phyloP scores from a whole-genome alignment of 495 filamentous ascomycete species.

The Choiromyces venosus region DNA sequence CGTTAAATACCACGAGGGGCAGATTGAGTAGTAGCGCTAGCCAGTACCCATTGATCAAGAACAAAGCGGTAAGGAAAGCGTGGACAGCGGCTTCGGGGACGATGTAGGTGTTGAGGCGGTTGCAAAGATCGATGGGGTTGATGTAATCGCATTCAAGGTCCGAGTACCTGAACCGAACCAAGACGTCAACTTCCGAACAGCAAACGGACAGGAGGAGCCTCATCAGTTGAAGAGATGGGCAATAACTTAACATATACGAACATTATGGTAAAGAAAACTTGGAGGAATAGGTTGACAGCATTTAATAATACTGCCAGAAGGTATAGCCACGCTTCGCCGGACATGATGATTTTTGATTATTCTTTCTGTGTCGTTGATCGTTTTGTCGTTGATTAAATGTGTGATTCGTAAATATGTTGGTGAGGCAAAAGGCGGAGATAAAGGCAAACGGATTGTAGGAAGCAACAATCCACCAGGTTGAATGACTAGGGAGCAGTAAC shows the following conservation, averaged over 20 bases:
- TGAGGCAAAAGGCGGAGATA: neutral
- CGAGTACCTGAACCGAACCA: slow-evolving; percentile 36
- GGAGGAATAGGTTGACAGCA: slow-evolving; percentile 98
- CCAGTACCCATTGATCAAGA: slow-evolving; percentile 99
- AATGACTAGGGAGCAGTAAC: neutral
- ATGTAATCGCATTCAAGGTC: slow-evolving; percentile 76
- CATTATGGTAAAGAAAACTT: slow-evolving; percentile 99
- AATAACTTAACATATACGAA: slow-evolving; percentile 43
- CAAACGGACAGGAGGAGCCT: neutral
- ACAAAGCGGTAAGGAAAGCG: slow-evolving; percentile 85
- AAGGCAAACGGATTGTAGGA: neutral
- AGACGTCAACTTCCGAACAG: slow-evolving; percentile 1
- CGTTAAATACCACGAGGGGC: slow-evolving; percentile 86
- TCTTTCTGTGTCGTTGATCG: neutral
- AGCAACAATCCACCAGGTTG: neutral
- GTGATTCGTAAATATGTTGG: neutral
- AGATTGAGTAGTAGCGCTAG: slow-evolving; percentile 85
- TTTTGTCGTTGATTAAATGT: neutral
- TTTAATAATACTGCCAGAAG: slow-evolving; percentile 98
- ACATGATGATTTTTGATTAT: slow-evolving; percentile 59
- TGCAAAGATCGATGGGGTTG: slow-evolving; percentile 99
- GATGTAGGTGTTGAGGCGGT: slow-evolving; percentile 99
- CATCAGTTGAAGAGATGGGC: neutral
- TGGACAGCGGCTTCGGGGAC: slow-evolving; percentile 97
- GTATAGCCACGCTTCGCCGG: slow-evolving; percentile 98